phyloP scores from a whole-genome alignment of 768 basidiomycete genomes.

The Rhodosporidiobolus sp. region DNA sequence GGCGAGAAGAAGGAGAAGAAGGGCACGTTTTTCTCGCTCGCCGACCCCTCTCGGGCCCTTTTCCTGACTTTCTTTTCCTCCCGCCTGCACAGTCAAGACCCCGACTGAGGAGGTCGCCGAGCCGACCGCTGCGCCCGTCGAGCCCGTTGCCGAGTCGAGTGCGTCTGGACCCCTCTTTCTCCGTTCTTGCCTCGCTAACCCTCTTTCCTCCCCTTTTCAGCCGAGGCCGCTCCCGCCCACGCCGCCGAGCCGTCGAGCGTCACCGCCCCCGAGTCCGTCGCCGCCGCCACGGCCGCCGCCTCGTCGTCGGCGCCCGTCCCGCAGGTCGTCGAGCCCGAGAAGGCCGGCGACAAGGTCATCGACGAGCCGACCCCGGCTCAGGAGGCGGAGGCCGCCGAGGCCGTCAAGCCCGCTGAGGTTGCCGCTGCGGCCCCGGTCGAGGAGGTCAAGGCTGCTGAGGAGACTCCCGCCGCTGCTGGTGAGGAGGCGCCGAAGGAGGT shows the following conservation, averaged over 20 bases:
- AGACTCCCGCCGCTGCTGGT: not conserved
- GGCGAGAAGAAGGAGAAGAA: conserved; percentile 39
- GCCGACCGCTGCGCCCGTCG: not conserved
- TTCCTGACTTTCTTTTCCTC: not conserved
- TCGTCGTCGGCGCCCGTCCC: conserved; percentile 21
- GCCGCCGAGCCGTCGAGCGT: conserved; percentile 3
- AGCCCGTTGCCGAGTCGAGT: not conserved
- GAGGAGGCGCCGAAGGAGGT: conserved; percentile 6
- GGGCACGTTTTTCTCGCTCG: conserved; percentile 1
- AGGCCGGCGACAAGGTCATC: not conserved
- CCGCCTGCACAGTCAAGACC: conserved; percentile 23
- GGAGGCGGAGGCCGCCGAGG: not conserved
- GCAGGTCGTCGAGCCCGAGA: conserved; percentile 14
- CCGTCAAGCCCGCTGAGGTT: conserved; percentile 14
- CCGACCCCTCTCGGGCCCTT: too few relatives aligned
- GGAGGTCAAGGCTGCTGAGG: not conserved
- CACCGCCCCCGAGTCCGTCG: conserved; percentile 27
- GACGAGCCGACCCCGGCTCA: conserved; percentile 9
- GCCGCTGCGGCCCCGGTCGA: not conserved
- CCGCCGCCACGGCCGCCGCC: not conserved
- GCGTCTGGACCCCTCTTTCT: not conserved
- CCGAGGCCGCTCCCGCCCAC: not conserved
- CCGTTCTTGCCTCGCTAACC: not conserved
- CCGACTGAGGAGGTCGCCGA: conserved; percentile 33
- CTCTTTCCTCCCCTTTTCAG: not conserved